Evolutionary conservation across 1,139 yeast species (phyloP).

Genomic region (Debaryomyces fabryi): DNA sequence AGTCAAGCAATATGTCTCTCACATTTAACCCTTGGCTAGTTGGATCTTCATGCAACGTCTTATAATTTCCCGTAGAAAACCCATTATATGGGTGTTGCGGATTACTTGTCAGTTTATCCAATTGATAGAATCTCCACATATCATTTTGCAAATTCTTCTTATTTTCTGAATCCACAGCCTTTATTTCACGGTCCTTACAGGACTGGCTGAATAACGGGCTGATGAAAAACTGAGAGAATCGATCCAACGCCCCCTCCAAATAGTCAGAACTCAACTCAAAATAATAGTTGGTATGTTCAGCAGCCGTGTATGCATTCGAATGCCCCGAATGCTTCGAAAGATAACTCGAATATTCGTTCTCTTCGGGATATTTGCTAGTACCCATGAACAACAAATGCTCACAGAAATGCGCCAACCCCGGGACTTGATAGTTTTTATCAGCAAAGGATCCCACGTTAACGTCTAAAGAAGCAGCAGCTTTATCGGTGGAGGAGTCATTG

Average conservation of each 20-base stretch:
- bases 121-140: constrained; percentile 83
- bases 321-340: constrained; percentile 69
- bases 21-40: constrained; percentile 53
- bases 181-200: constrained; percentile 89
- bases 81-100: constrained; percentile 73
- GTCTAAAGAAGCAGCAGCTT: constrained; percentile 90
- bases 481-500: constrained; percentile 83
- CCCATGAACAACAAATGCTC: constrained; percentile 97
- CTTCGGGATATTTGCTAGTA: constrained; percentile 88
- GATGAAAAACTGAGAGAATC: constrained; percentile 92
- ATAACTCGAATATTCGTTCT: constrained; percentile 82
- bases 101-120: constrained; percentile 75
- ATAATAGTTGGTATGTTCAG: constrained; percentile 88
- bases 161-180: constrained; percentile 95
- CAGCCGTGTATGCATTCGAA: constrained; percentile 85
- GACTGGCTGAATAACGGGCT: constrained; percentile 77
- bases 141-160: constrained; percentile 92
- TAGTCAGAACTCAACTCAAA: constrained; percentile 80
- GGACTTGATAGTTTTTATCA: constrained; percentile 66
- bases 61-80: constrained; percentile 73
- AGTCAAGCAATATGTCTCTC: constrained; percentile 65
- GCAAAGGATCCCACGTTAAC: constrained; percentile 89
- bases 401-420: constrained; percentile 95
- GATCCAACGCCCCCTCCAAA: constrained; percentile 83
- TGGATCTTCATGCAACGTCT: constrained; percentile 64